Base-by-base conservation (phyloP, 805 yeast genomes). In the Groenewaldozyma salmanticensis region DNA sequence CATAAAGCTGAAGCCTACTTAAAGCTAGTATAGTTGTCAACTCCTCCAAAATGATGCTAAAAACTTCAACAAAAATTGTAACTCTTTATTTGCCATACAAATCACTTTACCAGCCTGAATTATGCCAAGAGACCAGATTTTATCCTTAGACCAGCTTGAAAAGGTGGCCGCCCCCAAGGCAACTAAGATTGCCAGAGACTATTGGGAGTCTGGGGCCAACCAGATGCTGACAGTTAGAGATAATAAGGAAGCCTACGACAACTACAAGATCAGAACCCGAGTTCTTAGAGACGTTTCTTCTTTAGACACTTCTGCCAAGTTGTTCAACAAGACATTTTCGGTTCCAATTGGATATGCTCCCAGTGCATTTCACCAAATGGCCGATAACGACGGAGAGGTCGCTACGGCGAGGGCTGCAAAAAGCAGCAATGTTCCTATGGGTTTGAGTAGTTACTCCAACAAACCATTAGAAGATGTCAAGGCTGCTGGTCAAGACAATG, bases 341-440 rank as follows among this genome's bases (percentile, higher is more conserved):
- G 17, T 49, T 16, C 67, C 67, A 2, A 42, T 61, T 20, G 65
- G 64, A 17, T 41, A 60, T 19, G 59, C 66, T 13, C 65, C 66
- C 5, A 47, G 59, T 22, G 67, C 65, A 1, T 52, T 52, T 38
- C 59, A 58, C 35, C 47, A 48, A 33, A 48, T 58, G 42, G 65
- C 63, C 1, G 51, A 50, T 38, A 47, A 50, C 7, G 55, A 52
- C 6, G 67, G 64, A 2, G 67, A 62, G 42, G 35, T 48, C 7
- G 62, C 60, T 5, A 58, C 62, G 3, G 58, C 60, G 3, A 46
- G 47, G 19, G 64, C 62, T 4, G 64, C 64, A 35, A 42, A 46
- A 27, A 44, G 48, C n/a, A 38, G 43, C 33, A 52, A 54, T 43
- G 44, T 52, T 47, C 55, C 58, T 15, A 55, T 58, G 62, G 54